A percentile compares a stretch with the other conserved stretches of the same genome.
Conservation (phyloP, 768 basidiomycete species). For the Jaapia argillacea region DNA sequence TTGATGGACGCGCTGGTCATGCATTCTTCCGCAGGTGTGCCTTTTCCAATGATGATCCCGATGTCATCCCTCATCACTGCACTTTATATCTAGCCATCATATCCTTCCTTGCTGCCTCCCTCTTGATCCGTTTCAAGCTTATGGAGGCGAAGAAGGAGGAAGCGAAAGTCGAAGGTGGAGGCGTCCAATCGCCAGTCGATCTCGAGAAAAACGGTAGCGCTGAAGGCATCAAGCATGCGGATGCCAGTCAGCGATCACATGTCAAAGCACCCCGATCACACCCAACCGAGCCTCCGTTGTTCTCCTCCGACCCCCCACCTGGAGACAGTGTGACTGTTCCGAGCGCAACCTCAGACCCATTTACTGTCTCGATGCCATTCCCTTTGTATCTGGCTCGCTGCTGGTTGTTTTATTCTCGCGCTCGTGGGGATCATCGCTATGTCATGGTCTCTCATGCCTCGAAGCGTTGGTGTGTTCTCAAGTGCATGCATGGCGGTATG, state of each 20-base stretch:
- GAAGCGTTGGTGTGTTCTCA: constrained; percentile 33
- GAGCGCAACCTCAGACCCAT: constrained; percentile 28
- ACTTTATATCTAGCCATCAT: constrained; percentile 26
- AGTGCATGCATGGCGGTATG: constrained; percentile 28
- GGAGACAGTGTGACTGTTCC: constrained; percentile 40
- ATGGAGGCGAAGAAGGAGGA: constrained; percentile 41
- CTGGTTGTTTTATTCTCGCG: constrained; percentile 39
- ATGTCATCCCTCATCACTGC: constrained; percentile 46
- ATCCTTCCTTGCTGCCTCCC: constrained; percentile 46
- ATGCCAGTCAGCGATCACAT: not conserved
- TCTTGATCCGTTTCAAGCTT: constrained; percentile 44
- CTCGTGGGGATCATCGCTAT: constrained; percentile 40
- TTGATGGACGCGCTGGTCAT: constrained; percentile 44
- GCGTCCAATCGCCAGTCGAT: constrained; percentile 4
- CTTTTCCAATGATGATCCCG: constrained; percentile 24
- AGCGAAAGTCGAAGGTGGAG: constrained; percentile 23
- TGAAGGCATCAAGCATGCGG: not conserved
- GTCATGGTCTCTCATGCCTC: constrained; percentile 38
- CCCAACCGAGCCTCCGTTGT: constrained; percentile 27
- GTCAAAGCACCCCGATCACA: constrained; percentile 4
- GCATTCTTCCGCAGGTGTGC: constrained; percentile 39
- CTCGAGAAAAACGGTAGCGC: constrained; percentile 8
- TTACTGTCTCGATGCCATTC: constrained; percentile 39
- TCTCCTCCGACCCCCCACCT: constrained; percentile 39
- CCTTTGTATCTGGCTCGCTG: constrained; percentile 36